Evolutionary conservation across 192 early-diverging fungal genomes (phyloP), one percentile per base, ranked within the genome.

Genomic region (Backusella sp.): DNA sequence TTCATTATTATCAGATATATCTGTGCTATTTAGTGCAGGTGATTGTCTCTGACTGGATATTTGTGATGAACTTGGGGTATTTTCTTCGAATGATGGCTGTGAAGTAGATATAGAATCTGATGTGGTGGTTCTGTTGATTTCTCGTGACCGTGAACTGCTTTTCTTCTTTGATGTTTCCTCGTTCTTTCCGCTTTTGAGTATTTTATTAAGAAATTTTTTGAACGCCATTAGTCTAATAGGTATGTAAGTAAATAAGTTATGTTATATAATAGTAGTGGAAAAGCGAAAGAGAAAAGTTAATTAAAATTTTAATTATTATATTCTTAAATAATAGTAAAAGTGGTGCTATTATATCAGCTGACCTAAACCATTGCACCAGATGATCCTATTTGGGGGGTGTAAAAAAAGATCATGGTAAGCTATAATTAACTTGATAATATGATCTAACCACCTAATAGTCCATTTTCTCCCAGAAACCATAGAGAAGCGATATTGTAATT

Each of bases 381-480:
- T 62, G 56, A 62, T 62, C 26, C 21, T 23, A 28, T 62, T 12
- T 62, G 56, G 23, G 56, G 53, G 23, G 56, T 28, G 26, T 14
- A 62, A 62, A 62, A 62, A 62, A 62, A 28, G 56, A 62, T 62
- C 21, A 28, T 62, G 56, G 21, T 12, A 62, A 62, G 26, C 26
- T 62, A 62, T 62, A 62, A 62, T 62, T 62, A 62, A 62, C 56
- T 62, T 62, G 56, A 49, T 49, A 49, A 49, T 49, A 49, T 49
- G 46, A 62, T 62, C 56, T 62, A 62, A 62, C 26, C 56, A 8
- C 4, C 26, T 28, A 62, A 62, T 28, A 62, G 12, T 62, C 8
- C 26, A 32, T 26, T 62, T 26, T 62, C n/a, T 23, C 26, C 23
- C 8, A 62, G 7, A 26, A 62, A 12, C 26, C 3, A 62, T 26